Base-by-base conservation (phyloP, 1,139 yeast species). In the Yamadazyma aaseri region DNA sequence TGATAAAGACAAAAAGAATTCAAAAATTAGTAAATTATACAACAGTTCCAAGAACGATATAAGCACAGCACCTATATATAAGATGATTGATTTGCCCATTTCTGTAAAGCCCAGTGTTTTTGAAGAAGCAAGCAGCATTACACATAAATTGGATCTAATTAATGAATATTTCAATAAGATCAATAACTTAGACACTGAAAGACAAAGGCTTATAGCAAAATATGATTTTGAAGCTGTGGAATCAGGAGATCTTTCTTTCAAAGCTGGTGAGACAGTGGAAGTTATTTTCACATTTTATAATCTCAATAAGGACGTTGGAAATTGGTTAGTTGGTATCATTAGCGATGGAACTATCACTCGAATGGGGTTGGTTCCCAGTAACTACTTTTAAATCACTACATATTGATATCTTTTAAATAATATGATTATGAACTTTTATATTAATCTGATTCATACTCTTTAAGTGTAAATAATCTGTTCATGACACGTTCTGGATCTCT, bases 301-400 rank as follows among this genome's bases (percentile, higher is more conserved):
- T 35, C 45, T 56, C 7, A 48, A 58, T 13, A 54, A 49, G 31
- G 50, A 46, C 9, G 50, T 54, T 3, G 42, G 44, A 6, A 58
- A 58, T 32, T 70, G 76, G 76, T 42, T 59, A 35, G 50, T 70
- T 21, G 73, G 72, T 0, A 45, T 49, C 5, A 34, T 49, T 9
- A 39, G 38, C 3, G 28, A 42, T 2, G 41, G 39, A 6, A n/a
- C n/a, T n/a, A n/a, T n/a, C n/a, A n/a, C n/a, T n/a, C n/a, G 75
- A 41, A 47, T 58, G 9, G 76, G 76, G 5, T 62, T 69, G 40
- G 65, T 65, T 4, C 75, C 76, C 4, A 61, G 56, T 32, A 65
- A 57, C 31, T 63, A 57, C 39, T 50, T 65, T n/a, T n/a, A n/a
- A n/a, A n/a, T n/a, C n/a, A n/a, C n/a, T n/a, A n/a, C n/a, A n/a